These are phyloP conservation scores for Lipomyces lipofer DNA, from an alignment of 805 yeast genomes.

Conservation along the genomic window DNA sequence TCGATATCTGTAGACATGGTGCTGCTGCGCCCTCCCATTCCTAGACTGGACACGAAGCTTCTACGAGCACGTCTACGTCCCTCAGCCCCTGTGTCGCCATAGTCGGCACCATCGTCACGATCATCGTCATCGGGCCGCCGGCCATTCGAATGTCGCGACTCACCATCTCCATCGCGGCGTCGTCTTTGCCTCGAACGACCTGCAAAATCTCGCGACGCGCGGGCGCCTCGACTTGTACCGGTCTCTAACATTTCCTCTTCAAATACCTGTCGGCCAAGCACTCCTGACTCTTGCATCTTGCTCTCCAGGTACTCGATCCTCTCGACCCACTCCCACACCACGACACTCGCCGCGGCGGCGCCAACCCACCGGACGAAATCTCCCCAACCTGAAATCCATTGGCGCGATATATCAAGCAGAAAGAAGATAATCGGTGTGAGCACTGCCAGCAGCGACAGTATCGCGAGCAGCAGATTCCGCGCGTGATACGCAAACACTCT, in stretches of 20 bases:
- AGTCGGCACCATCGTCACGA: background rate
- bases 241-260: constrained; percentile 44
- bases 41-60: too few species aligned
- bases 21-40: too few species aligned
- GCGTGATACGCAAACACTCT: constrained; percentile 49
- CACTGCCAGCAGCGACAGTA: constrained; percentile 46
- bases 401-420: constrained; percentile 42
- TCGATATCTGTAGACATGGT: too few species aligned
- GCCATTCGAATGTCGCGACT: constrained; percentile 1
- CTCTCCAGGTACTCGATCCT: constrained; percentile 54
- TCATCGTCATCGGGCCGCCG: background rate
- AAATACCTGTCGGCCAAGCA: constrained; percentile 61
- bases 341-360: constrained; percentile 52
- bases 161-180: background rate
- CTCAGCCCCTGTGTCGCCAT: background rate
- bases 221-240: constrained; percentile 29
- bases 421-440: constrained; percentile 43
- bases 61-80: background rate
- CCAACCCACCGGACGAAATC: constrained; percentile 48
- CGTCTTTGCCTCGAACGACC: constrained; percentile 19
- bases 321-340: constrained; percentile 68
- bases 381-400: constrained; percentile 53
- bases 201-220: constrained; percentile 9
- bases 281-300: constrained; percentile 53
- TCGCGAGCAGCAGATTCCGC: constrained; percentile 51